Evolutionary conservation across 2,329 filamentous ascomycete species (phyloP).

Genomic region (Phyllosticta citrichinensis): DNA sequence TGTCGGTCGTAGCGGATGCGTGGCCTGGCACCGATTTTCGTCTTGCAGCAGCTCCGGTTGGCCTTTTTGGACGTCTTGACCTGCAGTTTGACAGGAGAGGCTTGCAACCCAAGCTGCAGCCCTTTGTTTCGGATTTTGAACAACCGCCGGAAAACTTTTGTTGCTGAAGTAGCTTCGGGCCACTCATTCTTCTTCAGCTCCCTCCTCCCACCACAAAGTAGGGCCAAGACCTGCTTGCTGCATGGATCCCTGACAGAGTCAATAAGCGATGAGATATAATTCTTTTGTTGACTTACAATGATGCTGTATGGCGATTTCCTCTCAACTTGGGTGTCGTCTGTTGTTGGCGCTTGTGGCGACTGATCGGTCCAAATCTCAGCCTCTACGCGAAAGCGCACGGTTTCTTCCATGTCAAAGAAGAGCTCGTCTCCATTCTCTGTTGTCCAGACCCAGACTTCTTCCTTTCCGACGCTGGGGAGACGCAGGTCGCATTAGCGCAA

Average conservation of each 20-base stretch:
- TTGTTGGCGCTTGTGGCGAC: constrained; percentile 65
- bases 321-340: constrained; percentile 51
- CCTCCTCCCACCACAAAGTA: constrained; percentile 34
- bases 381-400: constrained; percentile 76
- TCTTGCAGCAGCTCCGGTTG: neutral
- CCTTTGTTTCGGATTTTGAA: neutral
- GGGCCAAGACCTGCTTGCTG: constrained; percentile 38
- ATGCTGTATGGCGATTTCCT: constrained; percentile 63
- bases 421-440: constrained; percentile 60
- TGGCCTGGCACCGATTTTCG: neutral
- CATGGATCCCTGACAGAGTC: constrained; percentile 33
- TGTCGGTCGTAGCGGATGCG: neutral
- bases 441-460: constrained; percentile 79
- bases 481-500: neutral
- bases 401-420: constrained; percentile 84
- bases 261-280: neutral
- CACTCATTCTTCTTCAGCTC: constrained; percentile 6
- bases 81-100: neutral
- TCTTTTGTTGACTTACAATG: constrained; percentile 26
- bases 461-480: constrained; percentile 52
- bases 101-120: neutral
- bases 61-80: neutral
- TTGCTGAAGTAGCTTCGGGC: neutral
- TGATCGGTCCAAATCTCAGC: constrained; percentile 89
- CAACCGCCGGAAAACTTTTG: neutral